phyloP scores from a whole-genome alignment of 2,329 filamentous ascomycete genomes.

The Fusarium brevicatenulatum region DNA sequence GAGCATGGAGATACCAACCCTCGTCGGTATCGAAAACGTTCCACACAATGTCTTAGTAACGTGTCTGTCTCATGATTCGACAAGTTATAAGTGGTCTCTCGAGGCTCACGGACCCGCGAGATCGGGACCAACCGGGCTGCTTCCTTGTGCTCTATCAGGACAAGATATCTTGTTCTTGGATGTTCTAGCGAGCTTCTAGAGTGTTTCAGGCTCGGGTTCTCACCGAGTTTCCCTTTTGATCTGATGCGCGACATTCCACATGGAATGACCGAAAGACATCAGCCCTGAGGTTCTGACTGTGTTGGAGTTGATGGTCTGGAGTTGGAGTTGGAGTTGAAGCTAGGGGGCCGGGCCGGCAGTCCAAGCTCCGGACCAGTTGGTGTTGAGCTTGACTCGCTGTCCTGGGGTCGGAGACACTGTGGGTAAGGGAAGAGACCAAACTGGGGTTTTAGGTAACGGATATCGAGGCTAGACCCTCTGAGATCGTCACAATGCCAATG shows the following conservation, averaged over 20 bases:
- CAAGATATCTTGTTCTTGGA: neutral
- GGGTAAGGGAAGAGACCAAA: conserved; percentile 25
- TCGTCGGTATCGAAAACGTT: conserved; percentile 30
- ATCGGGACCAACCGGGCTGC: conserved; percentile 41
- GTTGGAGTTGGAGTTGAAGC: neutral
- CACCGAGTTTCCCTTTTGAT: conserved; percentile 17
- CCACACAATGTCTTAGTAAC: conserved; percentile 36
- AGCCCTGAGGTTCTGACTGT: neutral
- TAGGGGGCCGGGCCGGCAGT: conserved; percentile 36
- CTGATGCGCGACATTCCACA: neutral
- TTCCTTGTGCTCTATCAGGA: conserved; percentile 10
- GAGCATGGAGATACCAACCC: conserved; percentile 14
- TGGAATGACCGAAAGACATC: neutral
- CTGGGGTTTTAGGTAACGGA: conserved; percentile 32
- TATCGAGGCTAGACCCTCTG: conserved; percentile 21
- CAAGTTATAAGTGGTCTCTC: conserved; percentile 13
- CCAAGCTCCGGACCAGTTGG: conserved; percentile 31
- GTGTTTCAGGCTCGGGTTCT: conserved; percentile 28
- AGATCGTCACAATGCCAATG: conserved; percentile 24
- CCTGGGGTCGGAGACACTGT: conserved; percentile 10
- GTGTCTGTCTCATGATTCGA: conserved; percentile 38
- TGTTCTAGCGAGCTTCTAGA: conserved; percentile 32
- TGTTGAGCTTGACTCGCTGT: conserved; percentile 2
- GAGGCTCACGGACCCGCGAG: conserved; percentile 19
- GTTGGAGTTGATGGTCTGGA: neutral